These are phyloP conservation scores for Selaginella moellendorffii DNA, from an alignment of 75 land plant genomes.

Conservation along the genomic window DNA sequence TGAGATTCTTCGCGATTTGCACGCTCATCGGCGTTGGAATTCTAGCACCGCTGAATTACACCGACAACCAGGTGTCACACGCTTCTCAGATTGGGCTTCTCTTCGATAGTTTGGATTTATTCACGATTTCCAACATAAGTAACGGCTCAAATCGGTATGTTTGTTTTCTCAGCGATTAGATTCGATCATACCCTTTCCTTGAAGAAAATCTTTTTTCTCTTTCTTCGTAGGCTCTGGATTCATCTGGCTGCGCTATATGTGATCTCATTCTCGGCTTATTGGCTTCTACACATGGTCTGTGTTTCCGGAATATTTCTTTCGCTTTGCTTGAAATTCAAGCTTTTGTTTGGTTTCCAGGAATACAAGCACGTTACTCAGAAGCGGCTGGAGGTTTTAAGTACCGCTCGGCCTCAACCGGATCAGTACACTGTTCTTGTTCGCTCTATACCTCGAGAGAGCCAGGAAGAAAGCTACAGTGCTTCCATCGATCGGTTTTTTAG, in stretches of 20 bases:
- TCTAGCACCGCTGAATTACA: constrained; percentile 61
- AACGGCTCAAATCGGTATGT: constrained; percentile 48
- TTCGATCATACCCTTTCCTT: too few relatives aligned
- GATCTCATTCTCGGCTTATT: constrained; percentile 47
- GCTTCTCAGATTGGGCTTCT: constrained; percentile 20
- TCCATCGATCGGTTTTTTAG: constrained; percentile 50
- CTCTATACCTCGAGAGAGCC: constrained; percentile 15
- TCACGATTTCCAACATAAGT: constrained; percentile 52
- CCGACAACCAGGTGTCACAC: constrained; percentile 18
- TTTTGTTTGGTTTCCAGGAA: constrained; percentile 39
- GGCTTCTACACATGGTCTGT: constrained; percentile 62
- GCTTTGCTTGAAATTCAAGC: not conserved
- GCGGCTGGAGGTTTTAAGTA: constrained; percentile 38
- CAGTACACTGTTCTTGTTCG: constrained; percentile 68
- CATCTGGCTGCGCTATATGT: constrained; percentile 53
- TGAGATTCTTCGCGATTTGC: constrained; percentile 58
- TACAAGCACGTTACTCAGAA: constrained; percentile 41
- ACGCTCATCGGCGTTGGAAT: constrained; percentile 45
- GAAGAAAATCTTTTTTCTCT: not conserved
- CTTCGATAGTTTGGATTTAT: constrained; percentile 38
- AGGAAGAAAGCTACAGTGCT: constrained; percentile 26
- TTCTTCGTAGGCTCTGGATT: constrained; percentile 56
- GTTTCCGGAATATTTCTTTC: too few relatives aligned
- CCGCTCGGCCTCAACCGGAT: constrained; percentile 48
- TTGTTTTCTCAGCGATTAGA: too few relatives aligned